Base-by-base conservation (phyloP, 2,329 filamentous ascomycete species). In the Aspergillus sp. region DNA sequence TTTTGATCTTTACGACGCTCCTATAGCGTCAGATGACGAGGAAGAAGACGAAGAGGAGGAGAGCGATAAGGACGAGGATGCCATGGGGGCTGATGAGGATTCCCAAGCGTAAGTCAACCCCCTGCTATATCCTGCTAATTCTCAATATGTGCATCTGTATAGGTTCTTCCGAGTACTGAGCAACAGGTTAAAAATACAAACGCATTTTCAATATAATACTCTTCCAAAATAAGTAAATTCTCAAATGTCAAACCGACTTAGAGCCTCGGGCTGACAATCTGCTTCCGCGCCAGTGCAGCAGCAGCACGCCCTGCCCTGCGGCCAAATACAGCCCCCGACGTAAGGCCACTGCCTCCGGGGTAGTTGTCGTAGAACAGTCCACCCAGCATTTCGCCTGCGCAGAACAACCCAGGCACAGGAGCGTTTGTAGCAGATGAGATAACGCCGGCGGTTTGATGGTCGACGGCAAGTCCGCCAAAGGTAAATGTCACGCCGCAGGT, bases 401-500 rank as follows among this genome's bases (percentile, higher is more conserved):
- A 87, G 64, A 82, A 89, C 2, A 90, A 68, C 0, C 87, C 85
- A 0, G 80, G 48, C 17, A 55, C 43, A 0, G 53, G n/a, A 19
- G 80, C 5, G 90, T 80, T 8, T 9, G 48, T 23, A 47, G 46
- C 41, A 46, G 49, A 31, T 28, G 41, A 54, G 11, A 54, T 31
- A 34, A 89, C 82, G 2, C 77, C 78, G 1, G 82, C 80, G 0
- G 84, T 87, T 28, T 84, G 71, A 0, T 85, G 80, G 54, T 86
- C 80, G 2, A 88, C 82, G 4, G 80, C 79, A 4, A 90, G 73
- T 0, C 88, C 87, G 1, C 87, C 88, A 74, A 90, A 91, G 0
- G 88, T 90, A 66, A 90, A 91, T 0, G 87, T 90, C 17, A 91
- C 82, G 1, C 89, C 88, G 53, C 85, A 87, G 5, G 84, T 84